Percentiles rank a stretch among this genome's conserved stretches.
Evolutionary conservation across 805 yeast species (phyloP).

Genomic region (Lipomyces chichibuensis): DNA sequence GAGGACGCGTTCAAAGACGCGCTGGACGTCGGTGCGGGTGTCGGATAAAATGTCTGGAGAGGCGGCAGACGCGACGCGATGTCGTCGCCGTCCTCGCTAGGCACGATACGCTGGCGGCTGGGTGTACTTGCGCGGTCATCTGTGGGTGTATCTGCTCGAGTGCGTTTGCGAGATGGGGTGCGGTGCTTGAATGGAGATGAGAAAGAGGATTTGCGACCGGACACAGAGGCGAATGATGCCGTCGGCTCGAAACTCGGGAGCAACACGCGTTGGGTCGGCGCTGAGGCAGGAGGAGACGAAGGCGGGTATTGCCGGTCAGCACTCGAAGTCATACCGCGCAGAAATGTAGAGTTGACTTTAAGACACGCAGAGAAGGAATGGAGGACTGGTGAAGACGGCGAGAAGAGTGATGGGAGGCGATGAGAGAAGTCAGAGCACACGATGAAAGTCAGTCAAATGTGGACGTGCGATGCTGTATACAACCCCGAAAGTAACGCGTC

Average conservation of each 20-base stretch:
- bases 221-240: not conserved
- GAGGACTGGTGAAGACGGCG: not conserved
- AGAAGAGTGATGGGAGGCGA: not conserved
- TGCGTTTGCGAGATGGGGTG: constrained; percentile 29
- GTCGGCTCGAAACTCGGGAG: constrained; percentile 33
- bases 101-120: constrained; percentile 11
- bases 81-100: constrained; percentile 13
- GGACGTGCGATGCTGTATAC: not conserved
- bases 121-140: not conserved
- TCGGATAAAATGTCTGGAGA: constrained; percentile 40
- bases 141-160: constrained; percentile 9
- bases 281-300: constrained; percentile 50
- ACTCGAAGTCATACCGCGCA: not conserved
- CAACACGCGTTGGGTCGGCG: constrained; percentile 23
- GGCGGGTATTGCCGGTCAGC: constrained; percentile 54
- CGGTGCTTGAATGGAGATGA: not conserved
- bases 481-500: not conserved
- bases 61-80: constrained; percentile 38
- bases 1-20: constrained; percentile 23
- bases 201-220: not conserved
- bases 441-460: not conserved
- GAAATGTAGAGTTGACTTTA: not conserved
- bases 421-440: not conserved
- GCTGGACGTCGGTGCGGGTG: constrained; percentile 41
- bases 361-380: not conserved